Evolutionary conservation across 306 rosid species (phyloP), one percentile per base, ranked within the genome.

Genomic region (Begonia masoniana): DNA sequence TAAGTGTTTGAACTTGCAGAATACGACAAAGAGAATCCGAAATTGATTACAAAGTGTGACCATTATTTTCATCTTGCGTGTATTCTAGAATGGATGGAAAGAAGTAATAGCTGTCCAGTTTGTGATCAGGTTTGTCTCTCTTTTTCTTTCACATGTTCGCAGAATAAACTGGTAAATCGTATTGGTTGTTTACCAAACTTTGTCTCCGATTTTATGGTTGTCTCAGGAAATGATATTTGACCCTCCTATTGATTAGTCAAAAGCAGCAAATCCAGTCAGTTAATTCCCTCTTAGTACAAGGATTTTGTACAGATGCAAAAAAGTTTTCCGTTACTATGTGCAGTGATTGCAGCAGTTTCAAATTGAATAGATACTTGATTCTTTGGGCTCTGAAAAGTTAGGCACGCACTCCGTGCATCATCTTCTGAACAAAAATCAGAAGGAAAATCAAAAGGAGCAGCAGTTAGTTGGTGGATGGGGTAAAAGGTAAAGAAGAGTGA

Each of bases 71-170:
- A 91, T 82, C 96, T 91, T 50, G 88, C 99, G 8, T 92, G 99
- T 79, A 86, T 86, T 83, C 83, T 92, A 43, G 95, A 83, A 68
- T 92, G 99, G 99, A 83, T 77, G 95, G 95, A 92, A 83, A 80
- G 99, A 77, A 86, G 95, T 74, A 87, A 79, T 52, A 68, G 55
- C 47, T 92, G 99, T 64, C 99, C 96, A 8, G 93, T 83, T 50
- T 86, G 99, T 59, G 95, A 79, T 76, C 70, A 79, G 99, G 99
- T 92, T 56, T 68, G 67, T 51, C 43, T 59, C 13, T n/a, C 49
- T 6, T 45, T 45, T 8, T 10, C 48, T 45, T 6, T 3, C 13
- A 45, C 31, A 50, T 15, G 23, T 39, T 41, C 47, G 43, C 15
- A 7, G 15, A 50, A 19, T 26, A 24, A 41, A 10, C 10, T 66